These are phyloP conservation scores for Mycena alexandri DNA, from an alignment of 768 basidiomycete species.

Conservation along the genomic window DNA sequence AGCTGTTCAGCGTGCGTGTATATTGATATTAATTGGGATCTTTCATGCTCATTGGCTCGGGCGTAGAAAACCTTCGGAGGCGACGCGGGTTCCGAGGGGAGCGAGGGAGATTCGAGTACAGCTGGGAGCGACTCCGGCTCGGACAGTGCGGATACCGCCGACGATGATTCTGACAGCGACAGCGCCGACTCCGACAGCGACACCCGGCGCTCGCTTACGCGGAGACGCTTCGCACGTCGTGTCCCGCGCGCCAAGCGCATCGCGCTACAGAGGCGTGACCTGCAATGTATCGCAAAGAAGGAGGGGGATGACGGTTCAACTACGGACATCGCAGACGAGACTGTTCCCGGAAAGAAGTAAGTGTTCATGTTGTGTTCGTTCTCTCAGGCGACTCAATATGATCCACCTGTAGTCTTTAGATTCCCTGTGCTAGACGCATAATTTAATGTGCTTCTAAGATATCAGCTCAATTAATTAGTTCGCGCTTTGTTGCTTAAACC, in stretches of 20 bases:
- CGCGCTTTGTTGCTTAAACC: no score
- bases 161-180: constrained; percentile 3
- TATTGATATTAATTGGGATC: no score
- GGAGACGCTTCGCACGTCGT: constrained; percentile 1
- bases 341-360: constrained; percentile 27
- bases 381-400: no score
- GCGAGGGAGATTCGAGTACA: neutral
- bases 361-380: no score
- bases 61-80: constrained; percentile 28
- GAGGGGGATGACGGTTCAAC: no score
- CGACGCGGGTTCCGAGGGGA: neutral
- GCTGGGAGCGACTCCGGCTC: no score
- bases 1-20: constrained; percentile 24
- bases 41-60: neutral
- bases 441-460: no score
- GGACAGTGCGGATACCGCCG: neutral
- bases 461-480: no score
- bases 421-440: no score
- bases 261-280: constrained; percentile 7
- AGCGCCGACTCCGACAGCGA: neutral
- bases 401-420: no score
- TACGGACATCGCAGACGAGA: constrained; percentile 15
- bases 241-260: constrained; percentile 8
- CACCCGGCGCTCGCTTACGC: neutral
- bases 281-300: constrained; percentile 1